Conservation (phyloP, 75 land plant genomes). For the Larix kaempferi region DNA sequence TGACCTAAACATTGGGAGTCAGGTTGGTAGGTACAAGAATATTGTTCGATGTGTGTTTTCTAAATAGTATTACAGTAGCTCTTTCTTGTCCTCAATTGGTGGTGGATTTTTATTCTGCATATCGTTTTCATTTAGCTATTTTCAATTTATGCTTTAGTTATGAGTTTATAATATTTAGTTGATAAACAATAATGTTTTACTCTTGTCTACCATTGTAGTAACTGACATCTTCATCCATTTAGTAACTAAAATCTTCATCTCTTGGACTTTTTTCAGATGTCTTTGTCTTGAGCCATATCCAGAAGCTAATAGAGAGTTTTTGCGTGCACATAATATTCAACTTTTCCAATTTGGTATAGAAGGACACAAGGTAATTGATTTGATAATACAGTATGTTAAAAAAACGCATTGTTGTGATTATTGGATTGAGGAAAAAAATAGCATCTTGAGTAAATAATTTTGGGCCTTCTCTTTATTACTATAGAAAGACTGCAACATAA, state of each 20-base stretch:
- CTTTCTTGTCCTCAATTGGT: neutral
- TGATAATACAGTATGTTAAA: too few species aligned
- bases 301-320: conserved; percentile 54
- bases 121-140: neutral
- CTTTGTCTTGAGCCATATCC: conserved; percentile 95
- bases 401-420: too few species aligned
- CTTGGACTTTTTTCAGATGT: conserved; percentile 38
- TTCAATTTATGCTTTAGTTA: too few species aligned
- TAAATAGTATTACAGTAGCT: neutral
- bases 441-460: too few species aligned
- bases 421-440: too few species aligned
- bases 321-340: conserved; percentile 51
- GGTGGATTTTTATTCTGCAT: neutral
- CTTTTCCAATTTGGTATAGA: conserved; percentile 89
- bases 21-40: neutral
- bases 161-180: neutral
- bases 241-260: neutral
- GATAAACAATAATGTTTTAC: neutral
- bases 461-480: too few species aligned
- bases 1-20: neutral
- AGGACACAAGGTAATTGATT: conserved; percentile 63
- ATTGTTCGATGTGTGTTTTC: too few species aligned
- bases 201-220: neutral
- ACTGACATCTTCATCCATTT: neutral
- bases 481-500: too few species aligned